These are phyloP conservation scores for Fallopia convolvulus DNA, from an alignment of 148 eudicot genomes.

Conservation along the genomic window DNA sequence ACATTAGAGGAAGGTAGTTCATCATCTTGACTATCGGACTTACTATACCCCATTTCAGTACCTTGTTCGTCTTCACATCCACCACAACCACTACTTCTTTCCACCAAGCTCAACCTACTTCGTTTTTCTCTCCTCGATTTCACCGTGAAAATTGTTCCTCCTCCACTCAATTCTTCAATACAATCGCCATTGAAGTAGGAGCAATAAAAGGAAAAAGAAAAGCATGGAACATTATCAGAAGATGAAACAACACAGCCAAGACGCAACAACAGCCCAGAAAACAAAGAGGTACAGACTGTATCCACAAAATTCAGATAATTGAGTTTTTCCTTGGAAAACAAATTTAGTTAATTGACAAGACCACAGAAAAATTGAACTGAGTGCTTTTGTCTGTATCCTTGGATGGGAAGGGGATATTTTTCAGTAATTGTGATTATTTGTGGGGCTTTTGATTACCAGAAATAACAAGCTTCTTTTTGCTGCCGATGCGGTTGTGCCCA, in stretches of 20 bases:
- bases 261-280: neutral
- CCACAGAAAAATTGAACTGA: constrained; percentile 2
- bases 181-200: neutral
- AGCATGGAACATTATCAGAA: neutral
- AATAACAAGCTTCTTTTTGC: constrained; percentile 14
- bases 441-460: constrained; percentile 10
- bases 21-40: constrained; percentile 24
- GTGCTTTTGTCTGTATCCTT: constrained; percentile 6
- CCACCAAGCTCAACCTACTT: constrained; percentile 21
- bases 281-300: neutral
- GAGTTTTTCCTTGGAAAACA: neutral
- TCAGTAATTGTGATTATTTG: neutral
- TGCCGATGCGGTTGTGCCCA: constrained; percentile 7
- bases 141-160: constrained; percentile 1
- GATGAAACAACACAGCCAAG: neutral
- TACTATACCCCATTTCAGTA: constrained; percentile 24
- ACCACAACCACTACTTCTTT: constrained; percentile 5
- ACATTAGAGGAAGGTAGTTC: constrained; percentile 10
- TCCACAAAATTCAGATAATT: constrained; percentile 9
- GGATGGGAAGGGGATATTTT: neutral
- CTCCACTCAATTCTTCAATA: constrained; percentile 6
- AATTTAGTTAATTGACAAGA: constrained; percentile 7
- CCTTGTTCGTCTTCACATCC: constrained; percentile 10
- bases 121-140: constrained; percentile 24
- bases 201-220: neutral